Evolutionary conservation across 2,329 filamentous ascomycete species (phyloP).

Genomic region (Trichoderma koningiopsis): DNA sequence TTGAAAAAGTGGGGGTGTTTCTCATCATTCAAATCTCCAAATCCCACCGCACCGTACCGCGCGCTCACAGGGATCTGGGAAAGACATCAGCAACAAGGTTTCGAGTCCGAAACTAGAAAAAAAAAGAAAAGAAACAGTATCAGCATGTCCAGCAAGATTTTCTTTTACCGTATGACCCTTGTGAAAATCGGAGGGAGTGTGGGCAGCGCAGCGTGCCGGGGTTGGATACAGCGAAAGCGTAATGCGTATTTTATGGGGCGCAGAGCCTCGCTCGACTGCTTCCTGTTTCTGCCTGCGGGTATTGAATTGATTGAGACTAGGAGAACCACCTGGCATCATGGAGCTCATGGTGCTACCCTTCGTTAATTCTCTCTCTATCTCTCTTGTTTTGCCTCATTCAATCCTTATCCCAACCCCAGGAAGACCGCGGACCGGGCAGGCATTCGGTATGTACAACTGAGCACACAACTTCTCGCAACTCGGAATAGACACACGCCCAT

Average conservation of each 20-base stretch:
- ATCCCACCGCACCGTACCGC: neutral
- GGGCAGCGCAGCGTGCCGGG: neutral
- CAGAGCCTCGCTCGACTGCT: slow-evolving; percentile 25
- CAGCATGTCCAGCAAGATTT: neutral
- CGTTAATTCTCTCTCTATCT: neutral
- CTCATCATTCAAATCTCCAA: neutral
- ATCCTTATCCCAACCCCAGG: neutral
- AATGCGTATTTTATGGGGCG: slow-evolving; percentile 25
- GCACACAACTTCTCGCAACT: neutral
- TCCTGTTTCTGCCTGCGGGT: neutral
- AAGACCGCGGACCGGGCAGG: neutral
- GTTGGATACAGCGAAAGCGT: neutral
- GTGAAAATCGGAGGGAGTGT: slow-evolving; percentile 11
- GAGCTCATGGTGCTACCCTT: neutral
- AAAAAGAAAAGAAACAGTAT: neutral
- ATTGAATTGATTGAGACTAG: neutral
- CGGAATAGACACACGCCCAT: slow-evolving; percentile 2
- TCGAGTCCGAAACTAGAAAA: neutral
- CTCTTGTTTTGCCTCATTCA: neutral
- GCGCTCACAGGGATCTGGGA: neutral
- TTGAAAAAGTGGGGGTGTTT: neutral
- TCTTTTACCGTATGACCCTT: neutral
- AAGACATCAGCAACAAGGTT: neutral
- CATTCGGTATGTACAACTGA: slow-evolving; percentile 4
- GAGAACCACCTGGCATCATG: neutral